A percentile compares a stretch with the other conserved stretches of the same genome.
Evolutionary conservation across 192 early-diverging fungal genomes (phyloP).

Genomic region (Chytriomyces sp.): DNA sequence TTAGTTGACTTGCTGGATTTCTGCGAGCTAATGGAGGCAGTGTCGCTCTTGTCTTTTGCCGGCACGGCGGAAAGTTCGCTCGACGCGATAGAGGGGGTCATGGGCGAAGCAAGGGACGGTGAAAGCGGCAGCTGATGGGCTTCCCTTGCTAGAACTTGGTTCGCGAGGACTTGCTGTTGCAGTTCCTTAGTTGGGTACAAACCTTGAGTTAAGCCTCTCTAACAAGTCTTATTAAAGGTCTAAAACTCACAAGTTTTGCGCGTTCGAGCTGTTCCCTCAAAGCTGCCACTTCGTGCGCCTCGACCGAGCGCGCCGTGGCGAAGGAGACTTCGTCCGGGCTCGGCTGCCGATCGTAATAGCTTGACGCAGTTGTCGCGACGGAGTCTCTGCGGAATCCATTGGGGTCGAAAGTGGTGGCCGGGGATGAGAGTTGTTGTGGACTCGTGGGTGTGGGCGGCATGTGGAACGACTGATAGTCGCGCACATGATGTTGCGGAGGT

Average conservation of each 20-base stretch:
- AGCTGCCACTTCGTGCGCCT: background rate
- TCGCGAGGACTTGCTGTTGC: background rate
- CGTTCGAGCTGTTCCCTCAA: background rate
- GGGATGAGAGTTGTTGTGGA: background rate
- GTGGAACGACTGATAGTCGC: background rate
- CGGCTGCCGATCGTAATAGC: background rate
- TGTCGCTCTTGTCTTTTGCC: background rate
- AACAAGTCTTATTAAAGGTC: background rate
- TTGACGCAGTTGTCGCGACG: background rate
- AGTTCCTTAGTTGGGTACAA: background rate
- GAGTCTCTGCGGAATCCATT: background rate
- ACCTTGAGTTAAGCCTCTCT: background rate
- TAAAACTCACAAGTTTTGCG: background rate
- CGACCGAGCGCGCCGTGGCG: background rate
- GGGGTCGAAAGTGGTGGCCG: background rate
- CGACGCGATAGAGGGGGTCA: background rate
- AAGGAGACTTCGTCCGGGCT: background rate
- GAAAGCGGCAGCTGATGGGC: background rate
- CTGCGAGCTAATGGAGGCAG: background rate
- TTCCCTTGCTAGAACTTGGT: background rate
- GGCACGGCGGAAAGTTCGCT: no score
- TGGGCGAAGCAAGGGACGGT: background rate
- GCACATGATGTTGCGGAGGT: background rate
- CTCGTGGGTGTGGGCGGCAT: background rate
- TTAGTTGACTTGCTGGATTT: background rate